Conservation (phyloP, 2,329 filamentous ascomycete genomes). For the Xylaria multiplex region DNA sequence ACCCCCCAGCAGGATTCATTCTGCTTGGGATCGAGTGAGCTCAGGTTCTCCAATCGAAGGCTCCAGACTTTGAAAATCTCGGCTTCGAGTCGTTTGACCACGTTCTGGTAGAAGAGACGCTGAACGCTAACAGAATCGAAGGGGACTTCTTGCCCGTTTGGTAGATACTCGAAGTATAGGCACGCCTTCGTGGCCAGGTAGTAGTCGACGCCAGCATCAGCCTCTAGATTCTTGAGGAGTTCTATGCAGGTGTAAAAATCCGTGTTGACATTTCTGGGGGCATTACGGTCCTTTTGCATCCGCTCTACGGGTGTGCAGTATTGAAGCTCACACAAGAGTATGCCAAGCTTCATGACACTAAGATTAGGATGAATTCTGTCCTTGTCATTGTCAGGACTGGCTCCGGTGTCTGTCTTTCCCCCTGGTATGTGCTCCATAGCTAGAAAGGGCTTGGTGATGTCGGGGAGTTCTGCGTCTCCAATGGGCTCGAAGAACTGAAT, state of each 20-base stretch:
- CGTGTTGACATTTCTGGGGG: conserved; percentile 11
- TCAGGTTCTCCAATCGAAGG: conserved; percentile 13
- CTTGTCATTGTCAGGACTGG: background rate
- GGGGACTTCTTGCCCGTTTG: background rate
- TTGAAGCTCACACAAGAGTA: conserved; percentile 26
- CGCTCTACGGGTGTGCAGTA: conserved; percentile 21
- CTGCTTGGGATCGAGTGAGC: background rate
- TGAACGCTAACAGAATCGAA: conserved; percentile 18
- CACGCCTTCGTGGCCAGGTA: conserved; percentile 25
- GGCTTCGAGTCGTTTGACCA: conserved; percentile 23
- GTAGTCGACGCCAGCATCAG: conserved; percentile 21
- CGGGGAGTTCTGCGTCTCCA: conserved; percentile 11
- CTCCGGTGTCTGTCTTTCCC: background rate
- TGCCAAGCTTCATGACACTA: conserved; percentile 18
- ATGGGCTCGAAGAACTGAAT: conserved; percentile 24
- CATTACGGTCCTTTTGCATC: conserved; percentile 1
- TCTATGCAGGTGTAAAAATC: conserved; percentile 23
- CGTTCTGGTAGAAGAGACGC: conserved; percentile 23
- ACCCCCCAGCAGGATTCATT: conserved; percentile 22
- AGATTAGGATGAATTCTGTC: conserved; percentile 18
- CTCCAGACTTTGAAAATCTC: conserved; percentile 17
- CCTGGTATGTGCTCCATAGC: conserved; percentile 16
- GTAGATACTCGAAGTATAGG: conserved; percentile 14
- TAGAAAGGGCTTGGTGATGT: conserved; percentile 26
- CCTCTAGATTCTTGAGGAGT: conserved; percentile 12